phyloP scores from a whole-genome alignment of 257 asterid species.

The Phtheirospermum japonicum region DNA sequence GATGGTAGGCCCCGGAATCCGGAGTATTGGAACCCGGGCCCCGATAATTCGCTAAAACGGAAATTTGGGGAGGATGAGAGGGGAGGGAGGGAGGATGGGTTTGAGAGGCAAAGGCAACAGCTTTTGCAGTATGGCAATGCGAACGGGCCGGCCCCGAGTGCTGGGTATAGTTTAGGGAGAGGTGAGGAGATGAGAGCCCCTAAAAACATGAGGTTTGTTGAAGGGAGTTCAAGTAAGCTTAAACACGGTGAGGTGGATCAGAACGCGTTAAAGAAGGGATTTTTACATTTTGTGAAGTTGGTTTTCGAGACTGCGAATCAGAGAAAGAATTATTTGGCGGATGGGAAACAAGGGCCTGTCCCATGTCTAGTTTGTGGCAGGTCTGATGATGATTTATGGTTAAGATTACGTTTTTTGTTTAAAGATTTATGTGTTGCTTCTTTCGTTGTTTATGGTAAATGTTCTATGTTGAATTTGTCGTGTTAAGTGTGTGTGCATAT shows the following conservation, averaged over 20 bases:
- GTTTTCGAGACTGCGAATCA: slow-evolving; percentile 56
- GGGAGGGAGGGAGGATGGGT: slow-evolving; percentile 59
- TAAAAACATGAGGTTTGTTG: slow-evolving; percentile 50
- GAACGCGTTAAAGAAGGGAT: slow-evolving; percentile 52
- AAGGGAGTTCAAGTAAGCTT: slow-evolving; percentile 39
- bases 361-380: slow-evolving; percentile 73
- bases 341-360: slow-evolving; percentile 73
- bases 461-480: neutral
- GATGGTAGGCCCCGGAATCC: slow-evolving; percentile 43
- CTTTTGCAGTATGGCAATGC: slow-evolving; percentile 80
- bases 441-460: slow-evolving; percentile 21
- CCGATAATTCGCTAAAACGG: slow-evolving; percentile 55
- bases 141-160: slow-evolving; percentile 52
- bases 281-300: slow-evolving; percentile 65
- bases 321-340: slow-evolving; percentile 62
- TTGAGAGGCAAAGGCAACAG: slow-evolving; percentile 89
- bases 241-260: slow-evolving; percentile 68
- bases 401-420: slow-evolving; percentile 15
- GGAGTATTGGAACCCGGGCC: slow-evolving; percentile 46
- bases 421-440: neutral
- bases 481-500: neutral
- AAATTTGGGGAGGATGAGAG: slow-evolving; percentile 79
- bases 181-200: slow-evolving; percentile 55
- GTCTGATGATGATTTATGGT: slow-evolving; percentile 44
- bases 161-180: slow-evolving; percentile 37